Conservation (phyloP, 345 rosid genomes). For the Eucalyptus brandiana region DNA sequence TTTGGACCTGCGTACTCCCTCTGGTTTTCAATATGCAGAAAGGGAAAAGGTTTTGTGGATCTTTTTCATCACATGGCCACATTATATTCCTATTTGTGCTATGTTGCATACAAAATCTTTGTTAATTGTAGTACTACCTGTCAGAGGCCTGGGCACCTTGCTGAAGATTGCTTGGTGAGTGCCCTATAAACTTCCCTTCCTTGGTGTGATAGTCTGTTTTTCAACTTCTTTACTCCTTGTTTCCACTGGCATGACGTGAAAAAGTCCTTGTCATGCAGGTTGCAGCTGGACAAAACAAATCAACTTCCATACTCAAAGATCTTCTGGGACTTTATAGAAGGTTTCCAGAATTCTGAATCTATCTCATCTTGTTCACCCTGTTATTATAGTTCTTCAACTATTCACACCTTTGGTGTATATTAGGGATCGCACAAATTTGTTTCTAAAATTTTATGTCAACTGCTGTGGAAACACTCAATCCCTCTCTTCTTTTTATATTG, state of each 20-base stretch:
- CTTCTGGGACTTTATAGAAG: conserved; percentile 49
- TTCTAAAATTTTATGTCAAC: not conserved
- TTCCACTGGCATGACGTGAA: not conserved
- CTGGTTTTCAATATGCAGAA: not conserved
- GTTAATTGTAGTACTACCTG: conserved; percentile 41
- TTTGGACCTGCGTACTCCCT: not conserved
- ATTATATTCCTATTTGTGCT: not conserved
- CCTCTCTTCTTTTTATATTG: not conserved
- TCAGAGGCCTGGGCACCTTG: conserved; percentile 59
- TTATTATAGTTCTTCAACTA: not conserved
- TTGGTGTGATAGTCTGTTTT: not conserved
- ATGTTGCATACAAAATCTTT: not conserved
- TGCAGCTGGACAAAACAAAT: conserved; percentile 5
- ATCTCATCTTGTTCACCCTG: not conserved
- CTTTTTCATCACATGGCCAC: not conserved
- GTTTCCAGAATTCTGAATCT: conserved; percentile 1
- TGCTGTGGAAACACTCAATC: not conserved
- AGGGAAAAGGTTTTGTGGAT: not conserved
- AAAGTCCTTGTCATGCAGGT: not conserved
- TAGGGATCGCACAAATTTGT: not conserved
- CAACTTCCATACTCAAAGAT: conserved; percentile 27
- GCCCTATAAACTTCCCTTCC: not conserved
- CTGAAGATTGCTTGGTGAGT: conserved; percentile 46
- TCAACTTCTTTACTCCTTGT: not conserved
- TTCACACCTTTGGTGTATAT: not conserved